A percentile compares a stretch with the other conserved stretches of the same genome.
phyloP scores from a whole-genome alignment of 768 basidiomycete species.

The Auricularia auricula-judae region DNA sequence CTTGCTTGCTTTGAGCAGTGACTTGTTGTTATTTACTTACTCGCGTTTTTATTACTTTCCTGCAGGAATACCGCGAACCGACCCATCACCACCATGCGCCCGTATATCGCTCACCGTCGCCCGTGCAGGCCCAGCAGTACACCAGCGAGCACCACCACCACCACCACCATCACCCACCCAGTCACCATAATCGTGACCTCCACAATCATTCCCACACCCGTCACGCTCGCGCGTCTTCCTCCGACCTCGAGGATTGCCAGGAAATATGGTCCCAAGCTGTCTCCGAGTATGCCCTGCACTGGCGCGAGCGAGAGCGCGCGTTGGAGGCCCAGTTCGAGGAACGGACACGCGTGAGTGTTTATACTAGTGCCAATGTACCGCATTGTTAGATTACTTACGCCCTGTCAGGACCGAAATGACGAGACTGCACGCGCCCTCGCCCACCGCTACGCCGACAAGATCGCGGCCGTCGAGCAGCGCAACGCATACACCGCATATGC shows the following conservation, averaged over 20 bases:
- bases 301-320: conserved; percentile 60
- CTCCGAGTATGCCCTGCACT: conserved; percentile 56
- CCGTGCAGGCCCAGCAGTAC: neutral
- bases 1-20: conserved; percentile 8
- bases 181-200: conserved; percentile 1
- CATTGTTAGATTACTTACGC: neutral
- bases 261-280: conserved; percentile 69
- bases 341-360: conserved; percentile 43
- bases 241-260: conserved; percentile 72
- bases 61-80: conserved; percentile 23
- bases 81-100: conserved; percentile 8
- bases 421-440: conserved; percentile 48
- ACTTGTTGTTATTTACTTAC: conserved; percentile 8
- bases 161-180: conserved; percentile 22
- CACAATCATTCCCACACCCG: conserved; percentile 1
- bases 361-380: neutral
- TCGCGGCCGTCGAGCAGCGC: neutral
- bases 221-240: conserved; percentile 30
- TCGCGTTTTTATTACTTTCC: conserved; percentile 8
- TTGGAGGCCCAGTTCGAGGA: conserved; percentile 66
- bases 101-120: neutral
- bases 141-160: conserved; percentile 15
- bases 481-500: neutral
- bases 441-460: conserved; percentile 36
- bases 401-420: conserved; percentile 57